Conservation (phyloP, 306 rosid species). For the Trifolium subterraneum region DNA sequence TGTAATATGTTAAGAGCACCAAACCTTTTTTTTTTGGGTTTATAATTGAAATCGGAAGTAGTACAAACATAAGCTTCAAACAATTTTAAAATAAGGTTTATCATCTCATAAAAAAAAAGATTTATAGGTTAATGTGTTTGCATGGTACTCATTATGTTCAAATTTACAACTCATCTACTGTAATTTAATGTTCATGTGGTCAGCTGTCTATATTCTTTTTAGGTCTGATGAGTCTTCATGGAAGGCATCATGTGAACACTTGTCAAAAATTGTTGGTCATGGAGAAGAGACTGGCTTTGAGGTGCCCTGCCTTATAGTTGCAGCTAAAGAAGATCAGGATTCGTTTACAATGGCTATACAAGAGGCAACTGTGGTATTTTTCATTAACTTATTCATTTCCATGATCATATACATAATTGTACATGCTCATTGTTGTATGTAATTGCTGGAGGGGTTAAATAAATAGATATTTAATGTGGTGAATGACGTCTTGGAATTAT, state of each 20-base stretch:
- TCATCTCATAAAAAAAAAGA: too few relatives aligned
- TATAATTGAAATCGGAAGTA: not conserved
- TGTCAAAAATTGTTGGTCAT: constrained; percentile 86
- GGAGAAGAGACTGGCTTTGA: constrained; percentile 92
- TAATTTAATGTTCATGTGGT: constrained; percentile 5
- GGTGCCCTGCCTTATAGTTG: constrained; percentile 98
- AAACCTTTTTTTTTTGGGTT: not conserved
- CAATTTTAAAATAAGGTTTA: too few relatives aligned
- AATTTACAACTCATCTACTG: not conserved
- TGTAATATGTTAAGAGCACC: not conserved
- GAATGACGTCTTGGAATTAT: too few relatives aligned
- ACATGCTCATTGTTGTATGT: too few relatives aligned
- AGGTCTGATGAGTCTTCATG: constrained; percentile 91
- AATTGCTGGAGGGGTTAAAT: too few relatives aligned
- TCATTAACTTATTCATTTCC: constrained; percentile 16
- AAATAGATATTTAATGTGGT: too few relatives aligned
- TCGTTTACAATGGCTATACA: constrained; percentile 88
- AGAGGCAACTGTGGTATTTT: constrained; percentile 81
- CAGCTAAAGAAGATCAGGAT: constrained; percentile 89
- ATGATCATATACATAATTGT: too few relatives aligned
- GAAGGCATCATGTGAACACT: constrained; percentile 74
- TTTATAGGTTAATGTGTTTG: too few relatives aligned
- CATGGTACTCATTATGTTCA: too few relatives aligned
- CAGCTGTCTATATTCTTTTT: constrained; percentile 41
- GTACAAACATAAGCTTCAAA: too few relatives aligned